phyloP scores from a whole-genome alignment of 2,329 filamentous ascomycete genomes.

The Trichoderma brevicompactum region DNA sequence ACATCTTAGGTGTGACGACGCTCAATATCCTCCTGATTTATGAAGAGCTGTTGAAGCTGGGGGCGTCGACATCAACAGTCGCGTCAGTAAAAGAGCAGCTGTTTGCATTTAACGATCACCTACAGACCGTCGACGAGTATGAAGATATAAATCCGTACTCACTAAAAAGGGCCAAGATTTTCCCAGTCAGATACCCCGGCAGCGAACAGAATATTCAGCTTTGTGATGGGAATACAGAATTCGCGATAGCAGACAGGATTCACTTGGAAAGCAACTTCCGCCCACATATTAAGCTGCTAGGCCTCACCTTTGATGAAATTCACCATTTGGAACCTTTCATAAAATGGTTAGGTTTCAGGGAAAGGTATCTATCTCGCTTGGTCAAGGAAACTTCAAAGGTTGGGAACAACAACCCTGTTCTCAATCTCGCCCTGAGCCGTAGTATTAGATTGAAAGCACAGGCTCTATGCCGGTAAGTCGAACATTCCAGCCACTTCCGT shows the following conservation, averaged over 20 bases:
- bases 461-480: neutral
- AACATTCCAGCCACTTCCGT: neutral
- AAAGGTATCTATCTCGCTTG: neutral
- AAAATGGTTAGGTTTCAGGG: neutral
- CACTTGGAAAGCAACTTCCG: neutral
- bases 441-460: neutral
- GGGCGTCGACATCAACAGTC: neutral
- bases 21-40: neutral
- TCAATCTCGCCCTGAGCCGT: neutral
- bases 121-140: neutral
- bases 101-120: neutral
- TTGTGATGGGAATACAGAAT: neutral
- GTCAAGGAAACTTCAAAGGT: neutral
- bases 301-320: neutral
- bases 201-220: neutral
- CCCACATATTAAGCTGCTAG: neutral
- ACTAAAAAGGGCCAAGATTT: neutral
- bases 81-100: neutral
- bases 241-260: neutral
- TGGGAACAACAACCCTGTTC: neutral
- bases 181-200: neutral
- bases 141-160: neutral
- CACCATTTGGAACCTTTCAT: neutral
- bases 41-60: neutral
- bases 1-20: neutral